Evolutionary conservation across 257 asterid genomes (phyloP), one percentile per base, ranked within the genome.

Genomic region (Nicotiana sylvestris): DNA sequence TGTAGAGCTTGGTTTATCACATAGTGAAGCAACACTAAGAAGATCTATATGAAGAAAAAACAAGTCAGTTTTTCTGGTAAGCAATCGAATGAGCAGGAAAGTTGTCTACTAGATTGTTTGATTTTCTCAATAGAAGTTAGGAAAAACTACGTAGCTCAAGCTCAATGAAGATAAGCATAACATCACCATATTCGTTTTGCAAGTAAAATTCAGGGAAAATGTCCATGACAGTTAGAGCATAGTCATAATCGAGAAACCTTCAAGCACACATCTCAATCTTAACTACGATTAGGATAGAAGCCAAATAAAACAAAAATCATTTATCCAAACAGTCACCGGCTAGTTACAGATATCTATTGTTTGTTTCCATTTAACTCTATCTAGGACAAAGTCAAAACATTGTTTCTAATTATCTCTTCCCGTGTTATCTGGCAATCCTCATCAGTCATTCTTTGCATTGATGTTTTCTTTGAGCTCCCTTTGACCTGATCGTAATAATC

Each of bases 31-130:
- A 82, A 87, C 86, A 72, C 88, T 82, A 39, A 84, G 70, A 81
- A 93, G 89, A 91, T 91, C 98, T 93, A 81, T 5, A 80, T 43
- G 76, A 61, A 82, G 86, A 74, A 62, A 49, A 80, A 35, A 66
- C 57, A 69, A 21, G 77, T 76, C 72, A 83, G 78, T 58, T 79
- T 84, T 51, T 68, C 76, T 76, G 46, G 64, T 27, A 76, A 46
- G 79, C 39, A 46, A 72, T 46, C 85, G 66, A 77, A 68, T 77
- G 60, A 80, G 61, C 25, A 25, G 39, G 43, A 62, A 66, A 64
- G 64, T 57, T 3, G 39, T 10, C 53, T 60, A 37, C 30, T 49
- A 68, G 60, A 21, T 35, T 25, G 67, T 30, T 43, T 60, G 66
- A 72, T 70, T 37, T 77, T 61, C 66, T 33, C 76, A 81, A 60